Base-by-base conservation (phyloP, 2,329 filamentous ascomycete species). In the Geosmithia putterillii region DNA sequence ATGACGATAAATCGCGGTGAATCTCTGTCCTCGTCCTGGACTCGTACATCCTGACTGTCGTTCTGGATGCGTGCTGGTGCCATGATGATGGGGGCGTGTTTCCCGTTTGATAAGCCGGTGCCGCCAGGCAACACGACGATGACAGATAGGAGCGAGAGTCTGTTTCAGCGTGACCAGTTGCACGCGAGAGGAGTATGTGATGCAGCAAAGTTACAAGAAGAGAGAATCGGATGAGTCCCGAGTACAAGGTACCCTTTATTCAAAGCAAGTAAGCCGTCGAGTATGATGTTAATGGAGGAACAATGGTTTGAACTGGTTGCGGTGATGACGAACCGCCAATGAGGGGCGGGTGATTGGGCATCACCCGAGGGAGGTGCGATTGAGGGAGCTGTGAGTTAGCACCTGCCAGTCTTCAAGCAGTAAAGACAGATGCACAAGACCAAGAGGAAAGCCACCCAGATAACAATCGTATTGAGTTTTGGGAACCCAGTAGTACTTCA, bases 1-100 rank as follows among this genome's bases (percentile, higher is more conserved):
- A 94, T 81, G 54, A 94, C 74, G 44, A 94, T 70, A 54, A 94
- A 77, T 42, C 81, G 77, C 3, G 80, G 76, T 20, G 76, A 71
- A 25, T 57, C 63, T 6, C n/a, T n/a, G n/a, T n/a, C n/a, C n/a
- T n/a, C n/a, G n/a, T n/a, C n/a, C n/a, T n/a, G n/a, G n/a, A n/a
- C n/a, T 61, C 56, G 3, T 74, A 73, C 57, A 65, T 61, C 38
- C 56, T 8, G 68, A 67, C 39, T 61, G 28, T 9, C 10, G 5
- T 12, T 32, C 10, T 66, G 9, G 63, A 64, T 5, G 63, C 37
- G 42, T 7, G 17, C 25, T 21, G 12, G 17, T 19, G 19, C 17
- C 18, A 15, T 39, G 17, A 9, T 39, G 17, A 9, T 21, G 37
- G 19, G n/a, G n/a, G n/a, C n/a, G 15, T 32, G 28, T 32, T 32